Conservation (phyloP, 2,329 filamentous ascomycete genomes). For the Aureobasidium sp. region DNA sequence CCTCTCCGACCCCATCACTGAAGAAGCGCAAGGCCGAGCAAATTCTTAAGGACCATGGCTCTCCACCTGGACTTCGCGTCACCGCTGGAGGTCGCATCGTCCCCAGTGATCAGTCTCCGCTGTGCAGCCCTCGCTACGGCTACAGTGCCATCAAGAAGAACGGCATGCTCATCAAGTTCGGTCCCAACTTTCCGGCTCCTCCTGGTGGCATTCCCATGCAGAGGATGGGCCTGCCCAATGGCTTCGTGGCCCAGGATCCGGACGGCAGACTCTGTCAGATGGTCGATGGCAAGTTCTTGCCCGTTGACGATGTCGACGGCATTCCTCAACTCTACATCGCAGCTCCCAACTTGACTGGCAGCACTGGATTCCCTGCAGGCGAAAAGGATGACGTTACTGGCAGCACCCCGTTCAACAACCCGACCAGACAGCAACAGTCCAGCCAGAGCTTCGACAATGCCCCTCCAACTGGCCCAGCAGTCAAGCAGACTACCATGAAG, state of each 20-base stretch:
- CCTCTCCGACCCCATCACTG: conserved; percentile 44
- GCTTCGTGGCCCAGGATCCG: conserved; percentile 32
- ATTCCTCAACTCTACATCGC: conserved; percentile 30
- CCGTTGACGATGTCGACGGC: conserved; percentile 28
- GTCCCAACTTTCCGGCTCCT: conserved; percentile 28
- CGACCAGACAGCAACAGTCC: neutral
- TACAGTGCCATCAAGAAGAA: conserved; percentile 33
- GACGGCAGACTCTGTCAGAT: conserved; percentile 32
- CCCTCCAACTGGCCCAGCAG: conserved; percentile 2
- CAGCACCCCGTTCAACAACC: conserved; percentile 14
- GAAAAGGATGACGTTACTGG: conserved; percentile 18
- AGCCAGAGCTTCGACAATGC: neutral
- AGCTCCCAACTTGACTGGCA: conserved; percentile 28
- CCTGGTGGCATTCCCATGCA: conserved; percentile 25
- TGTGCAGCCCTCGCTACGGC: conserved; percentile 33
- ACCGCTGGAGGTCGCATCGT: conserved; percentile 48
- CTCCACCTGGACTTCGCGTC: conserved; percentile 44
- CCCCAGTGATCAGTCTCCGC: conserved; percentile 38
- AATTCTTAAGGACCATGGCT: conserved; percentile 46
- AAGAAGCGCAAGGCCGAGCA: conserved; percentile 44
- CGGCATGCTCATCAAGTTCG: conserved; percentile 32
- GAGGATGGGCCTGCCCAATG: conserved; percentile 22
- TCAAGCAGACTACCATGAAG: conserved; percentile 7
- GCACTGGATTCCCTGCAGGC: conserved; percentile 19
- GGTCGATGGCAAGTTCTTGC: conserved; percentile 31